Percentiles rank a stretch among this genome's conserved stretches.
Evolutionary conservation across 1,284 basidiomycete species (phyloP).

Genomic region (Apiotrichum laibachii): DNA sequence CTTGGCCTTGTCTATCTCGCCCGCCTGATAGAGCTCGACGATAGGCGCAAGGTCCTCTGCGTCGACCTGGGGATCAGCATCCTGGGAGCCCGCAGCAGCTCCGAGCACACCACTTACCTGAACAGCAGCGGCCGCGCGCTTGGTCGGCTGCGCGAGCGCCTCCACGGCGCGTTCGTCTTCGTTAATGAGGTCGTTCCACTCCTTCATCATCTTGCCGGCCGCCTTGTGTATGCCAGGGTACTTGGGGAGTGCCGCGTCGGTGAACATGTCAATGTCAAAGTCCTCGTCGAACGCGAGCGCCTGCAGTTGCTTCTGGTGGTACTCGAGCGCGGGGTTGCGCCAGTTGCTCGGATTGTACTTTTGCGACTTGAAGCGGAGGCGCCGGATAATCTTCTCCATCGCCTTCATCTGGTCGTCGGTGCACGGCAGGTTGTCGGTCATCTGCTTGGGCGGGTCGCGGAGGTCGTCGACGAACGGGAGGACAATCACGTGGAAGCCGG

Average conservation of each 20-base stretch:
- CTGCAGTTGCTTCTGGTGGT: conserved; percentile 85
- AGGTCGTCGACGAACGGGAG: conserved; percentile 94
- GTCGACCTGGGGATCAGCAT: conserved; percentile 59
- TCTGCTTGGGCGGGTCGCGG: conserved; percentile 62
- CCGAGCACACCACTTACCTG: conserved; percentile 9
- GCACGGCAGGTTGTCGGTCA: conserved; percentile 57
- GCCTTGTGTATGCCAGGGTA: conserved; percentile 76
- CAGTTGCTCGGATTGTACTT: conserved; percentile 83
- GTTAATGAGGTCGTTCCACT: conserved; percentile 69
- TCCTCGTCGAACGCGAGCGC: conserved; percentile 87
- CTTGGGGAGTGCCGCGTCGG: conserved; percentile 77
- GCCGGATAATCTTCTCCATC: conserved; percentile 73
- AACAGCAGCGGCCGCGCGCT: conserved; percentile 21
- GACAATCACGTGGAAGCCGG: conserved; percentile 88
- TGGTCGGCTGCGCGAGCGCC: conserved; percentile 33
- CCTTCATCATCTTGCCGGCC: conserved; percentile 68
- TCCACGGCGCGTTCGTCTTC: conserved; percentile 60
- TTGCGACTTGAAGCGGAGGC: conserved; percentile 72
- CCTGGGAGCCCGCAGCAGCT: too few relatives aligned
- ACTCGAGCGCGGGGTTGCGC: conserved; percentile 81
- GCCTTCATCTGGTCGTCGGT: conserved; percentile 65
- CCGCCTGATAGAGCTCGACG: conserved; percentile 61
- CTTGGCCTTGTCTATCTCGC: conserved; percentile 65
- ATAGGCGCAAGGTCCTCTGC: conserved; percentile 66
- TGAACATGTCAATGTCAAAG: conserved; percentile 68